Percentiles rank a stretch among this genome's conserved stretches.
Conservation (phyloP, 495 filamentous ascomycete species). For the Penicillium maclennaniae region DNA sequence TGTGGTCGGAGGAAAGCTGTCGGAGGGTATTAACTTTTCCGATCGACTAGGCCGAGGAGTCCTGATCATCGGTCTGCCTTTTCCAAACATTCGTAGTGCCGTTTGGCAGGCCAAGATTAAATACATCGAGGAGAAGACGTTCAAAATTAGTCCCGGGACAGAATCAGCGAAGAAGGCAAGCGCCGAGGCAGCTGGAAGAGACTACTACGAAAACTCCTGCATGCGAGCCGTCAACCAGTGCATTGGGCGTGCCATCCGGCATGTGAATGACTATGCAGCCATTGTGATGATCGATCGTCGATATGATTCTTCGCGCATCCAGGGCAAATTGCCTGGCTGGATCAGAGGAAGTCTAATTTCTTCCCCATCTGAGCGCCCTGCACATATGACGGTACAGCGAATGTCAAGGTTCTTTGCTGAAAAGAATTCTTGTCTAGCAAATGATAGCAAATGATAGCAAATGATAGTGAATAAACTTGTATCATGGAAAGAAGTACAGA, state of each 20-base stretch:
- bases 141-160: conserved; percentile 34
- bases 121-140: conserved; percentile 72
- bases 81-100: conserved; percentile 83
- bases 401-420: conserved; percentile 37
- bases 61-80: conserved; percentile 84
- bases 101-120: conserved; percentile 91
- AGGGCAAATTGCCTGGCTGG: conserved; percentile 82
- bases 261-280: conserved; percentile 81
- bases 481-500: background rate
- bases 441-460: background rate
- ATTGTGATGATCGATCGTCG: conserved; percentile 82
- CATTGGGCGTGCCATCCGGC: conserved; percentile 87
- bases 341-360: conserved; percentile 54
- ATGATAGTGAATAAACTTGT: background rate
- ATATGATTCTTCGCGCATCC: conserved; percentile 65
- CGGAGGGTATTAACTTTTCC: conserved; percentile 97
- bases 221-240: conserved; percentile 98
- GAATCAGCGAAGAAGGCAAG: conserved; percentile 32
- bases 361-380: conserved; percentile 20
- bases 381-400: conserved; percentile 26
- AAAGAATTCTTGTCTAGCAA: conserved; percentile 2
- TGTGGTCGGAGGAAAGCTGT: conserved; percentile 92
- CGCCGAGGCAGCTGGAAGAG: conserved; percentile 64
- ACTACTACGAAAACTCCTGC: conserved; percentile 92
- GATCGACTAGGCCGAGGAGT: conserved; percentile 87